Evolutionary conservation across 1,284 basidiomycete genomes (phyloP).

Genomic region (Papiliotrema terrestris): DNA sequence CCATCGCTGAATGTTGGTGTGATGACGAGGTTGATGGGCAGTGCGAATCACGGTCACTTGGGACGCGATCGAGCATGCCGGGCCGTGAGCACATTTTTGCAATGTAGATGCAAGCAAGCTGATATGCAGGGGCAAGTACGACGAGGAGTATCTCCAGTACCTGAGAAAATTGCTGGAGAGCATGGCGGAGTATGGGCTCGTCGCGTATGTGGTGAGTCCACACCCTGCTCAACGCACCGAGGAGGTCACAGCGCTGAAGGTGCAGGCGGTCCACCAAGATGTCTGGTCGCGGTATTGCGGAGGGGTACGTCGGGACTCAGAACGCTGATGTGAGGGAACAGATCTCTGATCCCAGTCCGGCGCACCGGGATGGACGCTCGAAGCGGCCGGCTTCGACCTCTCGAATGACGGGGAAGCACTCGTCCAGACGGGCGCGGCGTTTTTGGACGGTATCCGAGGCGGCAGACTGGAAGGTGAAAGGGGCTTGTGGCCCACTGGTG

Average conservation of each 20-base stretch:
- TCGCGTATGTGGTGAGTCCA: conserved; percentile 78
- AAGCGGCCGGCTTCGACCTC: conserved; percentile 73
- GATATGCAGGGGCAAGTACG: conserved; percentile 66
- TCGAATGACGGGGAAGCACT: conserved; percentile 54
- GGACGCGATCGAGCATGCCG: conserved; percentile 92
- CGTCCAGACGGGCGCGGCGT: conserved; percentile 77
- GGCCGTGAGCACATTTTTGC: conserved; percentile 61
- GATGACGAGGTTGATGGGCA: conserved; percentile 32
- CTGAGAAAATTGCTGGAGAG: conserved; percentile 67
- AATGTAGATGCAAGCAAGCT: background rate
- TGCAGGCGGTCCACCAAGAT: conserved; percentile 71
- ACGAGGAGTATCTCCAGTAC: conserved; percentile 78
- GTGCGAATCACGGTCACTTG: conserved; percentile 89
- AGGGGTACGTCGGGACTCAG: conserved; percentile 58
- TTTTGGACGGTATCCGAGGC: conserved; percentile 67
- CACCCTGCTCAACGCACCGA: background rate
- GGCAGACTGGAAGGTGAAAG: conserved; percentile 56
- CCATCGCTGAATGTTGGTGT: background rate
- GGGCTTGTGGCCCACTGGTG: conserved; percentile 74
- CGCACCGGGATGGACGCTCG: conserved; percentile 87
- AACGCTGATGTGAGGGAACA: too few species aligned
- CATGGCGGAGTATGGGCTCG: conserved; percentile 75
- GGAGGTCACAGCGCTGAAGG: background rate
- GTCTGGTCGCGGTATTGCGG: conserved; percentile 95
- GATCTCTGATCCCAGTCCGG: conserved; percentile 55